A percentile compares a stretch with the other conserved stretches of the same genome.
These are phyloP conservation scores for Penicillium sp. DNA, from an alignment of 2,329 filamentous ascomycete genomes.

Conservation along the genomic window DNA sequence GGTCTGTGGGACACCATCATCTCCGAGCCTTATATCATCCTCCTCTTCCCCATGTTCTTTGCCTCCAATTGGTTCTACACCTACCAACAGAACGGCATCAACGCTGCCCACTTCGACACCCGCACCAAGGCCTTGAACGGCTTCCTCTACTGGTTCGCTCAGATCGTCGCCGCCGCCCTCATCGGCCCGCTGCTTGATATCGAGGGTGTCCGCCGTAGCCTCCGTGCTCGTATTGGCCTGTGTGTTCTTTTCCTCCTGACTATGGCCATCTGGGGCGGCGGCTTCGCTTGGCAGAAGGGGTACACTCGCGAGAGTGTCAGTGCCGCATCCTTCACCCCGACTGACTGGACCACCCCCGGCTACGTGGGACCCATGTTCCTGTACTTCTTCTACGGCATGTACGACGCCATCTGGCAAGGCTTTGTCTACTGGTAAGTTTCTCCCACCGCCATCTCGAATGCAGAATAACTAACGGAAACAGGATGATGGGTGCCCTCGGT, in stretches of 20 bases:
- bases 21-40: slow-evolving; percentile 68
- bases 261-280: slow-evolving; percentile 76
- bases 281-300: slow-evolving; percentile 68
- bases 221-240: slow-evolving; percentile 65
- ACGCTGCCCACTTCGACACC: slow-evolving; percentile 66
- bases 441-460: background rate
- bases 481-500: slow-evolving; percentile 85
- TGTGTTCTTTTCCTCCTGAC: slow-evolving; percentile 63
- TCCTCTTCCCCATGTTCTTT: slow-evolving; percentile 78
- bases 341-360: slow-evolving; percentile 65
- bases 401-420: slow-evolving; percentile 85
- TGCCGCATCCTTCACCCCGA: slow-evolving; percentile 10
- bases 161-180: slow-evolving; percentile 70
- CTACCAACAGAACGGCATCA: slow-evolving; percentile 73
- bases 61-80: slow-evolving; percentile 76
- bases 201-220: slow-evolving; percentile 56
- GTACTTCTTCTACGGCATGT: slow-evolving; percentile 86
- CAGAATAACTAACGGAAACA: slow-evolving; percentile 27
- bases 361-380: slow-evolving; percentile 79
- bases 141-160: slow-evolving; percentile 70
- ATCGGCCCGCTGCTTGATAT: slow-evolving; percentile 71
- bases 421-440: slow-evolving; percentile 72
- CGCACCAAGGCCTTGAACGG: slow-evolving; percentile 72
- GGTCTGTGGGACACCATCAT: slow-evolving; percentile 71
- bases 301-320: slow-evolving; percentile 49